These are phyloP conservation scores for Gaultheria prostrata DNA, from an alignment of 148 eudicot species.

Conservation along the genomic window DNA sequence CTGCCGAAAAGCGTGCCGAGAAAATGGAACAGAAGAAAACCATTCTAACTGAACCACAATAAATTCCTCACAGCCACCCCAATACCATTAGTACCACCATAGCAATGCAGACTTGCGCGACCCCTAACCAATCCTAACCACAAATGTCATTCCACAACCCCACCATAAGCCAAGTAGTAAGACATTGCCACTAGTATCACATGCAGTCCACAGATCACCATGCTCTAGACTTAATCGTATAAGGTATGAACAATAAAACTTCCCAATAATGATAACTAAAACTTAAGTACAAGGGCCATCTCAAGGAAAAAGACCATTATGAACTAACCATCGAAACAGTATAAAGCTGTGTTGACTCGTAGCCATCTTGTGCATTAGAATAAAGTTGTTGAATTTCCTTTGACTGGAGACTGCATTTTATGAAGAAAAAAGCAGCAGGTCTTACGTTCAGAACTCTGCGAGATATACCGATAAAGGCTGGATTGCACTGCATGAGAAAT, in stretches of 20 bases:
- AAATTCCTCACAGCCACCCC: neutral
- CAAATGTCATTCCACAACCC: neutral
- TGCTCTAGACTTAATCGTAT: neutral
- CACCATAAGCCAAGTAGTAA: neutral
- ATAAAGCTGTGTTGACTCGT: constrained; percentile 81
- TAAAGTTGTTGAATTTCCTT: constrained; percentile 72
- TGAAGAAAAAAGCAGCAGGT: constrained; percentile 92
- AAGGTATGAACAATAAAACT: neutral
- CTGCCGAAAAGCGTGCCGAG: neutral
- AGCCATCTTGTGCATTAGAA: constrained; percentile 79
- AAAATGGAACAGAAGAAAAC: constrained; percentile 7
- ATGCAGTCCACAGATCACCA: neutral
- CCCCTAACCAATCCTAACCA: neutral
- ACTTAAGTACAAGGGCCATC: neutral
- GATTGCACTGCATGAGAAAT: constrained; percentile 53
- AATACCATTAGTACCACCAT: constrained; percentile 1
- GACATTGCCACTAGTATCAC: neutral
- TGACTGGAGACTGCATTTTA: constrained; percentile 72
- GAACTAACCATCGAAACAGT: constrained; percentile 64
- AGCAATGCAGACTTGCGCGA: neutral
- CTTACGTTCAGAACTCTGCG: constrained; percentile 82
- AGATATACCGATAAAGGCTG: constrained; percentile 79
- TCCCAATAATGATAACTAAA: neutral
- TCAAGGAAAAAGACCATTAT: neutral
- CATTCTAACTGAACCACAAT: neutral